Conservation (phyloP, 768 basidiomycete genomes). For the Kwoniella europaea region DNA sequence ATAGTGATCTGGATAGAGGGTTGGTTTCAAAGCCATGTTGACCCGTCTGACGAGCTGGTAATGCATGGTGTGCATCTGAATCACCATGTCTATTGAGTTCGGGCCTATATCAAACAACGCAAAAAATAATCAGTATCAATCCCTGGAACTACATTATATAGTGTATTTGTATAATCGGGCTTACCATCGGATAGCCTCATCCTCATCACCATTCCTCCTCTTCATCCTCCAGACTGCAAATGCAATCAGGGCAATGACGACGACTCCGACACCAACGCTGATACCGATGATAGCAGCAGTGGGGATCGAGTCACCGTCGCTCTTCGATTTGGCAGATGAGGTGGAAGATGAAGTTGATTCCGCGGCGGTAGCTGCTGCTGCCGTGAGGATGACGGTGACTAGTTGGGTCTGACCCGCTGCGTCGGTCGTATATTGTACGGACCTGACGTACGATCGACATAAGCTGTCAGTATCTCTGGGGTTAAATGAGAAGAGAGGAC, state of each 20-base stretch:
- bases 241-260: slow-evolving; percentile 44
- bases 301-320: slow-evolving; percentile 30
- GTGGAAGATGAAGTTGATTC: slow-evolving; percentile 29
- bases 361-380: slow-evolving; percentile 33
- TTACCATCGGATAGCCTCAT: slow-evolving; percentile 56
- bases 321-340: slow-evolving; percentile 19
- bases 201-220: slow-evolving; percentile 48
- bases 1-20: slow-evolving; percentile 48
- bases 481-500: not conserved
- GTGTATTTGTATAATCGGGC: not conserved
- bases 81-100: slow-evolving; percentile 57
- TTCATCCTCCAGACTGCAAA: slow-evolving; percentile 55
- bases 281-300: slow-evolving; percentile 54
- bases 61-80: slow-evolving; percentile 48
- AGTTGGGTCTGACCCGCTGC: slow-evolving; percentile 43
- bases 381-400: slow-evolving; percentile 44
- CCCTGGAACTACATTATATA: too few relatives aligned
- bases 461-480: not conserved
- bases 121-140: slow-evolving; percentile 1
- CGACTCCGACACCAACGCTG: slow-evolving; percentile 50
- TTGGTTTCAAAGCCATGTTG: slow-evolving; percentile 57
- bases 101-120: slow-evolving; percentile 32
- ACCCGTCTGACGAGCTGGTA: slow-evolving; percentile 54
- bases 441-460: slow-evolving; percentile 1
- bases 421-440: slow-evolving; percentile 31